Conservation (phyloP, 192 early-diverging fungal genomes). For the Chytriomyces hyalinus region DNA sequence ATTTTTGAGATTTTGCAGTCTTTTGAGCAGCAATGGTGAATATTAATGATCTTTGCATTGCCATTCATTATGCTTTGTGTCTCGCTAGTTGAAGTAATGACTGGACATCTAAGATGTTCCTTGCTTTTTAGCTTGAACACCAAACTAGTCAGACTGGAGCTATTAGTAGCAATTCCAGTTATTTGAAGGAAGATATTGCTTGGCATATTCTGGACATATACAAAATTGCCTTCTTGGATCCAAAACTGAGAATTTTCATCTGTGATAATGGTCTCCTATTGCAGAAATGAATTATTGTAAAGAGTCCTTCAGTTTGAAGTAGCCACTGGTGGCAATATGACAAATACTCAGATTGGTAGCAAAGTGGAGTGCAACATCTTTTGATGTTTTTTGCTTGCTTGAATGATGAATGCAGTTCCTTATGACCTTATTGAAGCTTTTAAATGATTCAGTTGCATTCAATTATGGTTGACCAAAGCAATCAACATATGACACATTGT, state of each 20-base stretch:
- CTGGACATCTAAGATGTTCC: neutral
- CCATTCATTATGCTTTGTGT: neutral
- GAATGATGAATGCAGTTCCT: neutral
- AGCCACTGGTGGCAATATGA: neutral
- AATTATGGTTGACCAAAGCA: constrained; percentile 4
- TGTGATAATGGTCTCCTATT: neutral
- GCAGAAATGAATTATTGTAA: neutral
- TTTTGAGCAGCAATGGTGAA: neutral
- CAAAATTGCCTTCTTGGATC: neutral
- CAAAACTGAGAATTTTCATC: neutral
- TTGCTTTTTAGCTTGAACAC: neutral
- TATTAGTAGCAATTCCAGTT: neutral
- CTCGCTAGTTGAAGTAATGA: neutral
- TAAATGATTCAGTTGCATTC: constrained; percentile 18
- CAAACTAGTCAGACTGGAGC: neutral
- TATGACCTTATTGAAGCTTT: constrained; percentile 14
- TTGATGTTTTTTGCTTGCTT: neutral
- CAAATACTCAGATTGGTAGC: neutral
- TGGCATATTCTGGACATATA: neutral
- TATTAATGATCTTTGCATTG: neutral
- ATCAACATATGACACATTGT: neutral
- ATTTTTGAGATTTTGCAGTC: neutral
- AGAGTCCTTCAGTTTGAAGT: neutral
- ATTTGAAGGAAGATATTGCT: neutral
- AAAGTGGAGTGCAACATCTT: neutral